phyloP scores from a whole-genome alignment of 768 basidiomycete species.

The Mycena indigotica region DNA sequence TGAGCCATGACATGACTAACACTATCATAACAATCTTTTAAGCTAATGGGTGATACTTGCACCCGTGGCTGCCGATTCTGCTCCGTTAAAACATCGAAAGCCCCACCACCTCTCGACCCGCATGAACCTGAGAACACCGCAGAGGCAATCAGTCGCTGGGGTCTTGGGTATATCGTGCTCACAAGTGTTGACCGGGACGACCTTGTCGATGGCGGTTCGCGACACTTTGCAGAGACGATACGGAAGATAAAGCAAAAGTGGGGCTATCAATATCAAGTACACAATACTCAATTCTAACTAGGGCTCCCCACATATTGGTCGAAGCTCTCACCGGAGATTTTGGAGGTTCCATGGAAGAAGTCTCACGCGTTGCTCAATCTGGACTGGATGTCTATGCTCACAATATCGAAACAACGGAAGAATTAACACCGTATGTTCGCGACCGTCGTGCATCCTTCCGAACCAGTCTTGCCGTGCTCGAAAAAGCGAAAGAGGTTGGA shows the following conservation, averaged over 20 bases:
- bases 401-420: constrained; percentile 96
- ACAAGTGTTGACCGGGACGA: constrained; percentile 98
- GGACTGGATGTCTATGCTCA: constrained; percentile 98
- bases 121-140: constrained; percentile 99
- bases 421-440: constrained; percentile 90
- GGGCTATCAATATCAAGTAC: not conserved
- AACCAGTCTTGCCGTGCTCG: constrained; percentile 78
- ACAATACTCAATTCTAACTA: constrained; percentile 30
- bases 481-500: constrained; percentile 81
- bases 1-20: not conserved
- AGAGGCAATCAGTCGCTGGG: constrained; percentile 97
- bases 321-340: constrained; percentile 98
- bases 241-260: constrained; percentile 94
- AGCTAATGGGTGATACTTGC: constrained; percentile 99
- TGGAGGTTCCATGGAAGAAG: constrained; percentile 71
- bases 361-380: constrained; percentile 83
- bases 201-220: constrained; percentile 86
- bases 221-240: constrained; percentile 95
- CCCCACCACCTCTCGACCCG: constrained; percentile 88
- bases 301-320: constrained; percentile 93
- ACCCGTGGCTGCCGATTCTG: constrained; percentile 98
- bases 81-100: constrained; percentile 89
- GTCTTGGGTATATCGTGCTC: constrained; percentile 94
- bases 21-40: constrained; percentile 11
- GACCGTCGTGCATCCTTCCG: constrained; percentile 92